Evolutionary conservation across 2,329 filamentous ascomycete genomes (phyloP).

Genomic region (Emergomyces orientalis): DNA sequence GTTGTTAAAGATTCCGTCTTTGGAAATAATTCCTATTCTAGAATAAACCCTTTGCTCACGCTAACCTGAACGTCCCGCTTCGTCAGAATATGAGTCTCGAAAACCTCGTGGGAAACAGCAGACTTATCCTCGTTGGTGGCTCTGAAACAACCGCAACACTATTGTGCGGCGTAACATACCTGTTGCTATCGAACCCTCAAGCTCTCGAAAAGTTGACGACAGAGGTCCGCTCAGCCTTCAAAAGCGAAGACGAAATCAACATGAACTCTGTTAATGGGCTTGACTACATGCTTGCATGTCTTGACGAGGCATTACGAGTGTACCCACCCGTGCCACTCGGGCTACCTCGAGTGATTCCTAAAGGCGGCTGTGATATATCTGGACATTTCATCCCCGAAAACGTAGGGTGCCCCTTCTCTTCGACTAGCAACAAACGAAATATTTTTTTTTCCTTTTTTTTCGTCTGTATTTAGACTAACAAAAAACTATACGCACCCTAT

Average conservation of each 20-base stretch:
- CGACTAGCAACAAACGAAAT: no score
- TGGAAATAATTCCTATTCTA: not conserved
- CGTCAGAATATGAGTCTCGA: slow-evolving; percentile 15
- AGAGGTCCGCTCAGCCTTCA: slow-evolving; percentile 36
- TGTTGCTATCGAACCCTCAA: slow-evolving; percentile 30
- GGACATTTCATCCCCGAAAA: slow-evolving; percentile 30
- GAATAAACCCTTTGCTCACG: not conserved
- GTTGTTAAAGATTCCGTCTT: not conserved
- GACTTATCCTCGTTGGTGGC: slow-evolving; percentile 32
- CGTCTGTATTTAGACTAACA: not conserved
- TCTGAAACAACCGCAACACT: slow-evolving; percentile 42
- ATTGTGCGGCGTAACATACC: slow-evolving; percentile 35
- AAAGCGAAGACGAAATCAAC: slow-evolving; percentile 31
- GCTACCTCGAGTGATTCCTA: slow-evolving; percentile 17
- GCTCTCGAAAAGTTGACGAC: slow-evolving; percentile 24
- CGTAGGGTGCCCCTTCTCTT: slow-evolving; percentile 4
- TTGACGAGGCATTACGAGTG: slow-evolving; percentile 38
- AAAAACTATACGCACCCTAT: not conserved
- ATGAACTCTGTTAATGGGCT: slow-evolving; percentile 25
- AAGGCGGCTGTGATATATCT: slow-evolving; percentile 25
- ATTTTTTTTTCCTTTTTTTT: no score
- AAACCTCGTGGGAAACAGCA: slow-evolving; percentile 30
- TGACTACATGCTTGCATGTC: slow-evolving; percentile 33
- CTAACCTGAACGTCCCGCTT: not conserved
- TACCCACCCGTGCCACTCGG: slow-evolving; percentile 28